A percentile compares a stretch with the other conserved stretches of the same genome.
Evolutionary conservation across 129 eudicot genomes (phyloP).

Genomic region (Pseudognaphalium luteoalbum): DNA sequence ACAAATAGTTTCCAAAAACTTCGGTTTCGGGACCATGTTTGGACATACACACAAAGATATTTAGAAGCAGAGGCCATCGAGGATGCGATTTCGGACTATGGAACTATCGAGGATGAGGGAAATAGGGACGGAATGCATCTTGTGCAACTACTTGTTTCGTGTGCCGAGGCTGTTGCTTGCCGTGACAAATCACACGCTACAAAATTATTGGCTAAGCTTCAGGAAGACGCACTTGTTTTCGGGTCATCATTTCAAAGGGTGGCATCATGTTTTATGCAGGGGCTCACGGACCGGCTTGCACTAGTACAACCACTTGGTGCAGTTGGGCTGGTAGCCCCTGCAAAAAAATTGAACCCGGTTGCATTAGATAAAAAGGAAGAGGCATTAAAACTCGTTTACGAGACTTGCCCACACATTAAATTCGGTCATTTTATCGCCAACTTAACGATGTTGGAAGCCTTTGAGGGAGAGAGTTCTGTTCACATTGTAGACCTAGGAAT

Average conservation of each 20-base stretch:
- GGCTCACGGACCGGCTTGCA: slow-evolving; percentile 62
- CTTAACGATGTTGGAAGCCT: slow-evolving; percentile 74
- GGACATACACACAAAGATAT: slow-evolving; percentile 60
- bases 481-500: slow-evolving; percentile 81
- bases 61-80: slow-evolving; percentile 72
- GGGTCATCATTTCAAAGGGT: slow-evolving; percentile 81
- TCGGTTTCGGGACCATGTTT: slow-evolving; percentile 67
- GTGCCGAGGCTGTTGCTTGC: slow-evolving; percentile 87
- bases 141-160: slow-evolving; percentile 64
- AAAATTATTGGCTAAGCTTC: slow-evolving; percentile 57
- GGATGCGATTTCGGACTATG: slow-evolving; percentile 46
- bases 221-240: slow-evolving; percentile 57
- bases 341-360: slow-evolving; percentile 41
- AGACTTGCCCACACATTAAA: slow-evolving; percentile 63
- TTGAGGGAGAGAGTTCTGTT: slow-evolving; percentile 85
- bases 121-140: slow-evolving; percentile 55
- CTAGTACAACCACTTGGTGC: slow-evolving; percentile 69
- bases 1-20: slow-evolving; percentile 52
- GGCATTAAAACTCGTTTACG: slow-evolving; percentile 64
- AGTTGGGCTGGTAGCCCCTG: slow-evolving; percentile 52
- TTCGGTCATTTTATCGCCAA: slow-evolving; percentile 76
- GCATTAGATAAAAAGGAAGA: slow-evolving; percentile 57
- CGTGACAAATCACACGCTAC: slow-evolving; percentile 70
- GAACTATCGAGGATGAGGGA: slow-evolving; percentile 25
- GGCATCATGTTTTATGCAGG: slow-evolving; percentile 85